phyloP scores from a whole-genome alignment of 2,329 filamentous ascomycete genomes.

The Fusarium nematophilum region DNA sequence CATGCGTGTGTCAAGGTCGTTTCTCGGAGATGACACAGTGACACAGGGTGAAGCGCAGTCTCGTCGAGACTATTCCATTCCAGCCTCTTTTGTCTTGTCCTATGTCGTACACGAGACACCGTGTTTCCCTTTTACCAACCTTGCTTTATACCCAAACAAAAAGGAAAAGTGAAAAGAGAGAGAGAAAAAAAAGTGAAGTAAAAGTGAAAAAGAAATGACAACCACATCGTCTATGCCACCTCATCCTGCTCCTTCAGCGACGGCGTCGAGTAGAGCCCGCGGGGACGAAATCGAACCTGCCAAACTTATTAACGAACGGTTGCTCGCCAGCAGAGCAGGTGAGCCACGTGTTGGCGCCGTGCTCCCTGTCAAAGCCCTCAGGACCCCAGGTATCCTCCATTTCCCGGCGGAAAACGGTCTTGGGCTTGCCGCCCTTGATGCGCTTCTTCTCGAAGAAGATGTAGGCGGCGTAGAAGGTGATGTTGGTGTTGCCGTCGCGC shows the following conservation, averaged over 20 bases:
- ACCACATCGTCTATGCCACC: too few species aligned
- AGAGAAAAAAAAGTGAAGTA: too few species aligned
- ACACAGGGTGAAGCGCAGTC: conserved; percentile 2
- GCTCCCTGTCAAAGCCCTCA: conserved; percentile 40
- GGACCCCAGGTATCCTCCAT: conserved; percentile 58
- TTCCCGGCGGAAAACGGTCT: conserved; percentile 60
- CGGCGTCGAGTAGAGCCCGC: too few species aligned
- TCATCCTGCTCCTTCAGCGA: too few species aligned
- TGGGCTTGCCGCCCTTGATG: conserved; percentile 62
- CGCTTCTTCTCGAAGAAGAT: conserved; percentile 70
- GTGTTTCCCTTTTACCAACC: not conserved
- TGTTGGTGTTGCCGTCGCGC: conserved; percentile 59
- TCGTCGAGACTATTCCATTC: too few species aligned
- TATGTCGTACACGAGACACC: conserved; percentile 1
- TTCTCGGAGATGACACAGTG: not conserved
- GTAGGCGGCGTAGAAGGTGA: conserved; percentile 65
- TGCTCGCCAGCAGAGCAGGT: conserved; percentile 13
- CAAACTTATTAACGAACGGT: conserved; percentile 35
- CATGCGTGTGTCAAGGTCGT: not conserved
- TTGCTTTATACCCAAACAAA: too few species aligned
- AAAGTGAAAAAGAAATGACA: too few species aligned
- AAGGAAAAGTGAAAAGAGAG: too few species aligned
- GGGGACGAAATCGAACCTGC: conserved; percentile 22
- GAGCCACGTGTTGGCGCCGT: conserved; percentile 24
- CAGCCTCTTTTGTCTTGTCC: too few species aligned